phyloP scores from a whole-genome alignment of 2,329 filamentous ascomycete species.

The Paecilomyces sp. region DNA sequence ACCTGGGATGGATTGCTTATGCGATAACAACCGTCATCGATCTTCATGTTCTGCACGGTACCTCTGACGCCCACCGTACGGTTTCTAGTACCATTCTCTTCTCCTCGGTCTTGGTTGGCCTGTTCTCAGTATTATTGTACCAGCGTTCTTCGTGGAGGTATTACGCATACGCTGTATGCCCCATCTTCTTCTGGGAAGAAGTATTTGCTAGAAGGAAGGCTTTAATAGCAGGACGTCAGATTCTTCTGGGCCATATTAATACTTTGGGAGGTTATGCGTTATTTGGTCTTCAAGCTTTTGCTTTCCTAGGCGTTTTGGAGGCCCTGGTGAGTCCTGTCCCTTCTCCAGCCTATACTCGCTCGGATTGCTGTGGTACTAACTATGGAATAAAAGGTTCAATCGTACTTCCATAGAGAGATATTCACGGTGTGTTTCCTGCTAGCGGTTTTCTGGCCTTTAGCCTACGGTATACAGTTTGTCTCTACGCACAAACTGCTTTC shows the following conservation, averaged over 20 bases:
- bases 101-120: conserved; percentile 62
- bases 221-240: conserved; percentile 57
- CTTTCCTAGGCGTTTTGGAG: conserved; percentile 70
- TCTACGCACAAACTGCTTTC: conserved; percentile 57
- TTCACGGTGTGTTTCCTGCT: conserved; percentile 73
- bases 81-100: conserved; percentile 57
- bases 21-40: conserved; percentile 84
- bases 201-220: conserved; percentile 72
- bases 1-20: conserved; percentile 92
- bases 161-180: conserved; percentile 88
- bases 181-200: conserved; percentile 93
- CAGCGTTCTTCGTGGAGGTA: conserved; percentile 78
- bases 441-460: conserved; percentile 68
- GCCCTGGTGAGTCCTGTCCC: conserved; percentile 55
- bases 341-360: conserved; percentile 1
- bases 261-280: conserved; percentile 52
- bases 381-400: conserved; percentile 58
- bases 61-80: conserved; percentile 57
- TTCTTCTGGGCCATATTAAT: conserved; percentile 62
- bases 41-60: conserved; percentile 72
- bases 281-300: conserved; percentile 55
- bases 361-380: conserved; percentile 1
- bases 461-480: conserved; percentile 68
- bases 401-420: conserved; percentile 85
- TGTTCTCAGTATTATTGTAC: conserved; percentile 73